A percentile compares a stretch with the other conserved stretches of the same genome.
phyloP scores from a whole-genome alignment of 1,284 basidiomycete species.

The Marasmius tenuissimus region DNA sequence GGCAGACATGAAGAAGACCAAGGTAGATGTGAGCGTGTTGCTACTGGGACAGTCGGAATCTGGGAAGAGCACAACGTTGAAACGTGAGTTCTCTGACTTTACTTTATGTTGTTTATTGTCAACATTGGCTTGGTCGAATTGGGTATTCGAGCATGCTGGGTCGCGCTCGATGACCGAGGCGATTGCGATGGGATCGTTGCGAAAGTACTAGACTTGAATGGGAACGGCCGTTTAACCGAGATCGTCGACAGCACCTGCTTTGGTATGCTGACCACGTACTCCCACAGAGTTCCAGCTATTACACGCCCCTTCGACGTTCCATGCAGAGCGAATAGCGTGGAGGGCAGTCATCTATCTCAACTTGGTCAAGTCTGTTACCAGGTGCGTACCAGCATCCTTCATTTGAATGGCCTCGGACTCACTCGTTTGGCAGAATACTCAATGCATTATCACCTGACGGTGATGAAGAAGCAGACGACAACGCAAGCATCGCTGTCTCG shows the following conservation, averaged over 20 bases:
- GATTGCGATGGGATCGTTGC: no score
- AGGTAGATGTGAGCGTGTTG: constrained; percentile 68
- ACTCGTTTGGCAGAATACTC: constrained; percentile 52
- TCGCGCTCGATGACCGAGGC: no score
- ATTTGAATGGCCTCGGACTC: constrained; percentile 5
- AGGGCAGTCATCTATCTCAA: constrained; percentile 83
- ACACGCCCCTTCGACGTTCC: constrained; percentile 71
- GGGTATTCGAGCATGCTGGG: not conserved
- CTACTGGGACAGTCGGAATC: constrained; percentile 82
- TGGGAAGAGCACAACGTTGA: constrained; percentile 79
- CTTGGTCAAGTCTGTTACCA: constrained; percentile 74
- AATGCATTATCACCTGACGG: constrained; percentile 72
- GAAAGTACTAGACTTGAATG: not conserved
- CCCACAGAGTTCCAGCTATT: constrained; percentile 75
- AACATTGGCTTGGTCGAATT: not conserved
- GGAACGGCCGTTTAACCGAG: not conserved
- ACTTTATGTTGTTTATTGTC: not conserved
- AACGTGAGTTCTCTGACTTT: constrained; percentile 58
- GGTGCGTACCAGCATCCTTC: constrained; percentile 38
- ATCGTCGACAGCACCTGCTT: not conserved
- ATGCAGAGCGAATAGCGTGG: constrained; percentile 78
- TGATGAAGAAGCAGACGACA: constrained; percentile 51
- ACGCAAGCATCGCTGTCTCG: constrained; percentile 44
- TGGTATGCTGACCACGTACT: not conserved
- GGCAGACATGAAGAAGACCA: constrained; percentile 54